phyloP scores from a whole-genome alignment of 352 stramenopile species.

The Globisporangium uncinulatum region DNA sequence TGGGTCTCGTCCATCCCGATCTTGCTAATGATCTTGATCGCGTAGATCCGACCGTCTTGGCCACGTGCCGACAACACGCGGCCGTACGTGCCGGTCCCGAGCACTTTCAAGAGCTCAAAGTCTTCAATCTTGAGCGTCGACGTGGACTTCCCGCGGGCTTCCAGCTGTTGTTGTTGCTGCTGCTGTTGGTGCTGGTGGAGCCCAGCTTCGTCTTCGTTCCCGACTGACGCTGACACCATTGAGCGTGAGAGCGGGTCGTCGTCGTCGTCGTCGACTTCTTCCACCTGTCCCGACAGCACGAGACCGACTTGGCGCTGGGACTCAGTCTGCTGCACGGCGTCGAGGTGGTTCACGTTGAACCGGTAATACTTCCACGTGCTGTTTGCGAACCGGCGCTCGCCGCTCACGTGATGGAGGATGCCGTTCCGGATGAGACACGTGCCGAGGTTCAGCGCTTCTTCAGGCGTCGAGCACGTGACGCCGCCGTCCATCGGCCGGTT shows the following conservation, averaged over 20 bases:
- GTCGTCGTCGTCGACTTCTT: constrained; percentile 70
- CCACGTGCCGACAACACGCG: constrained; percentile 75
- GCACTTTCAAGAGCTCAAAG: constrained; percentile 83
- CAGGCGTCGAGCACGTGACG: constrained; percentile 76
- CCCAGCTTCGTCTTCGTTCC: constrained; percentile 53
- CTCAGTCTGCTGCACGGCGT: constrained; percentile 41
- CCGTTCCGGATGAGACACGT: constrained; percentile 62
- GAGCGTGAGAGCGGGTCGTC: constrained; percentile 55
- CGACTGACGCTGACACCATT: constrained; percentile 50
- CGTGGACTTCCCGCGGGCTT: constrained; percentile 58
- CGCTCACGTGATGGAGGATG: constrained; percentile 69
- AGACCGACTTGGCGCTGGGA: constrained; percentile 47
- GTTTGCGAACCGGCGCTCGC: constrained; percentile 67
- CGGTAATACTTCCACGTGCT: constrained; percentile 87
- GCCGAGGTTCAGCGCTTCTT: constrained; percentile 76
- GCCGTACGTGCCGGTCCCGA: constrained; percentile 81
- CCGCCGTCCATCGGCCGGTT: constrained; percentile 84
- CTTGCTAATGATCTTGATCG: constrained; percentile 88
- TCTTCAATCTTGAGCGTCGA: constrained; percentile 81
- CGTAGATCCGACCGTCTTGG: constrained; percentile 63
- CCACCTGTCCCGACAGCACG: constrained; percentile 65
- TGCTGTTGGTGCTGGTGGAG: constrained; percentile 21
- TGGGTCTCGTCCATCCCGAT: constrained; percentile 84
- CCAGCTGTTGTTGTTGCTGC: constrained; percentile 9
- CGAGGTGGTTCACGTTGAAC: constrained; percentile 77